phyloP scores from a whole-genome alignment of 345 rosid genomes.

The Angophora floribunda region DNA sequence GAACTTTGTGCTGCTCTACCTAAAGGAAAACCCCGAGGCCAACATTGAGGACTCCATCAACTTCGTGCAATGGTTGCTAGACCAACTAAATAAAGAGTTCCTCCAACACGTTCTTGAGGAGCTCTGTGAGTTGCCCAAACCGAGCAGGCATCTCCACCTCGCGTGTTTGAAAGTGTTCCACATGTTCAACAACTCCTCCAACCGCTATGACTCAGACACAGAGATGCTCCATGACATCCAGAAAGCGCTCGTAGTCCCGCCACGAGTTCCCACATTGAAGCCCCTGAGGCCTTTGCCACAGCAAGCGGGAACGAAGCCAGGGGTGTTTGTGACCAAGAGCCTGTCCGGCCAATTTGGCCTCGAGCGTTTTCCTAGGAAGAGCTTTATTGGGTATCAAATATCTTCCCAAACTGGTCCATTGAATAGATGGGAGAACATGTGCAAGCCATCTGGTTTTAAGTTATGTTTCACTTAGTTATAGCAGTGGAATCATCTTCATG shows the following conservation, averaged over 20 bases:
- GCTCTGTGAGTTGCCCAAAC: slow-evolving; percentile 24
- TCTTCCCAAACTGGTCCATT: no score
- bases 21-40: slow-evolving; percentile 17
- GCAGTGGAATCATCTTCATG: no score
- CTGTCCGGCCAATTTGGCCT: no score
- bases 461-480: no score
- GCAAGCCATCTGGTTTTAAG: no score
- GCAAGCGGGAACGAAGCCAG: no score
- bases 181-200: slow-evolving; percentile 42
- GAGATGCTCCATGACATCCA: slow-evolving; percentile 40
- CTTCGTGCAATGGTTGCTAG: slow-evolving; percentile 12
- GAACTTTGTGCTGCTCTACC: slow-evolving; percentile 31
- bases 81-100: slow-evolving; percentile 20
- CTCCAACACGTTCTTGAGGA: slow-evolving; percentile 23
- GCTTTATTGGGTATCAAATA: no score
- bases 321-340: no score
- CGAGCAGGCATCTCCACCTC: slow-evolving; percentile 31
- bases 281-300: no score
- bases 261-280: slow-evolving; percentile 1
- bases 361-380: no score
- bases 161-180: slow-evolving; percentile 26
- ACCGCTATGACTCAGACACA: slow-evolving; percentile 29
- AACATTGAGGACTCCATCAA: slow-evolving; percentile 30
- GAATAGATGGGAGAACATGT: no score
- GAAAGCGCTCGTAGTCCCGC: slow-evolving; percentile 39